Base-by-base conservation (phyloP, 768 basidiomycete genomes). In the Hygrocybe punicea region DNA sequence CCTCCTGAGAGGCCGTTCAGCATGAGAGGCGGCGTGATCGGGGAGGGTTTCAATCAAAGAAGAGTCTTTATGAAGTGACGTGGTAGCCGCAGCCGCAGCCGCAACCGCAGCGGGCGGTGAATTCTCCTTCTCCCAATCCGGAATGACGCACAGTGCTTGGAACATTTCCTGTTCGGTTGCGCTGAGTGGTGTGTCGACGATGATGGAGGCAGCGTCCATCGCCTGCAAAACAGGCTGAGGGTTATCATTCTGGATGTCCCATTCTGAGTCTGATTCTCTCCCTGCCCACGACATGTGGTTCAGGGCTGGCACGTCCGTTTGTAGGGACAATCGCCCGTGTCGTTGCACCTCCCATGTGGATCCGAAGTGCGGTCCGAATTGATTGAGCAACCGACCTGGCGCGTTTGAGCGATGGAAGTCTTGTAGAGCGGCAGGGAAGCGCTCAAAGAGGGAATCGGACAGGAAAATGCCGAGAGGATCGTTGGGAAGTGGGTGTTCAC, bases 131-230 rank as follows among this genome's bases (percentile, higher is more conserved):
- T 82, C 80, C 79, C 80, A 81, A 57, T 84, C 83, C 17, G 82
- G 80, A 58, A 80, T 77, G 33, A 79, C 73, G 58, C 86, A 89
- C 23, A 89, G 69, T 47, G 80, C 77, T 40, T 76, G 81, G 70
- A 90, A 89, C 49, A 90, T 84, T 68, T 86, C 82, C 64, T 86
- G 81, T 63, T 90, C 88, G 9, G 79, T 83, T 21, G 83, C 82
- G 61, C 81, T 89, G 49, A 90, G 76, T 17, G 87, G 87, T 3
- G 73, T 72, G 21, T 81, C 80, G 16, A 36, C 29, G 23, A 21
- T 19, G 34, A 16, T 39, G 39, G 55, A 19, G 51, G 53, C 56
- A 52, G 39, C 23, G 60, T 7, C 16, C 36, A 23, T 44, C 62
- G 21, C 17, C 2, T n/a, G 25, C 23, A 42, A 25, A 4, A 35